A percentile compares a stretch with the other conserved stretches of the same genome.
Evolutionary conservation across 1,284 basidiomycete genomes (phyloP).

Genomic region (Agaricales sp.): DNA sequence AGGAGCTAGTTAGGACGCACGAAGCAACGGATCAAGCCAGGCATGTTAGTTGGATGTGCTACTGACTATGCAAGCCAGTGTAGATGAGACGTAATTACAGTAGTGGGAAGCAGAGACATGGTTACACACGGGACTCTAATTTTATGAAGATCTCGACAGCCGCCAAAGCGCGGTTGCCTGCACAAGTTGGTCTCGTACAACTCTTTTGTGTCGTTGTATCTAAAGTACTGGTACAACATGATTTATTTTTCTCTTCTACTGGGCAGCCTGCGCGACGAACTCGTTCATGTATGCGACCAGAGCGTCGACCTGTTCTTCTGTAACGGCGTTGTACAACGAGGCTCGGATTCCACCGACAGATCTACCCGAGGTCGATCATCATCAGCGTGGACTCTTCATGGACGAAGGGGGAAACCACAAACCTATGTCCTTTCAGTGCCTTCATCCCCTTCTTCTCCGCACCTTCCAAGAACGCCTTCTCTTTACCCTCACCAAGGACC

Average conservation of each 20-base stretch:
- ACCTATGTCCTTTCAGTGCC: slow-evolving; percentile 89
- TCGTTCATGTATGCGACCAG: slow-evolving; percentile 52
- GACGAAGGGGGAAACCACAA: slow-evolving; percentile 18
- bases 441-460: slow-evolving; percentile 75
- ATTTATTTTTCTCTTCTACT: too few relatives aligned
- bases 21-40: neutral
- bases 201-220: neutral
- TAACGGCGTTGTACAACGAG: slow-evolving; percentile 93
- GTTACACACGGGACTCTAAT: too few relatives aligned
- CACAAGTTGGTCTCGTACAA: too few relatives aligned
- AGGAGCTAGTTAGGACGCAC: too few relatives aligned
- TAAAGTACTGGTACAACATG: too few relatives aligned
- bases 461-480: slow-evolving; percentile 69
- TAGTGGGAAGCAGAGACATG: too few relatives aligned
- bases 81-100: too few relatives aligned
- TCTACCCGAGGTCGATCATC: slow-evolving; percentile 14
- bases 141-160: neutral
- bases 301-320: slow-evolving; percentile 64
- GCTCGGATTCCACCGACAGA: slow-evolving; percentile 63
- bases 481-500: slow-evolving; percentile 52
- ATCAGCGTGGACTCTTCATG: slow-evolving; percentile 10
- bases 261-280: slow-evolving; percentile 26
- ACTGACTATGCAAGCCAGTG: neutral
- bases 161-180: too few relatives aligned
- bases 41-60: too few relatives aligned